phyloP scores from a whole-genome alignment of 1,284 basidiomycete genomes.

The Flammula alnicola region DNA sequence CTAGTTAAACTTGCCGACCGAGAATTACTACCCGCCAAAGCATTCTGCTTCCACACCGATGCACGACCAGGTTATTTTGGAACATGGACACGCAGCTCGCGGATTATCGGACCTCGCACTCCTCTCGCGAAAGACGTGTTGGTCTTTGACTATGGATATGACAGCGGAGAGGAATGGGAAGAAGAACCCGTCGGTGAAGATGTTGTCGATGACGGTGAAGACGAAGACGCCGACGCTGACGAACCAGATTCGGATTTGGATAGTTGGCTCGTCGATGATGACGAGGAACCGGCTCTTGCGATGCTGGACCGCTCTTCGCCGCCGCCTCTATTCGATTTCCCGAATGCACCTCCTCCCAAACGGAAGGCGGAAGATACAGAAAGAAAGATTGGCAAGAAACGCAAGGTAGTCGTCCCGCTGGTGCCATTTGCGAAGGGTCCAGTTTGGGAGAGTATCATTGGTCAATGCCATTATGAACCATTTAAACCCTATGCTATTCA shows the following conservation, averaged over 20 bases:
- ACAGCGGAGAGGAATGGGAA: constrained; percentile 88
- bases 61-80: constrained; percentile 84
- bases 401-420: constrained; percentile 75
- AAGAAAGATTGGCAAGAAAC: constrained; percentile 60
- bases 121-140: constrained; percentile 75
- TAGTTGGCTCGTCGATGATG: constrained; percentile 80
- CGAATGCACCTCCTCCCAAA: constrained; percentile 46
- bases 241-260: constrained; percentile 74
- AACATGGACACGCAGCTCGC: constrained; percentile 82
- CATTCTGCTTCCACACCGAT: constrained; percentile 78
- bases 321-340: constrained; percentile 42
- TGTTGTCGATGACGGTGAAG: constrained; percentile 69
- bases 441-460: constrained; percentile 69
- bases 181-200: constrained; percentile 76
- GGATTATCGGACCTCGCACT: constrained; percentile 70
- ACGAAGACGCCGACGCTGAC: constrained; percentile 64
- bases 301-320: constrained; percentile 44
- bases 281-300: constrained; percentile 58
- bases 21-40: constrained; percentile 66
- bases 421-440: constrained; percentile 81
- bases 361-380: constrained; percentile 56
- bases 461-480: constrained; percentile 62
- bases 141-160: constrained; percentile 79
- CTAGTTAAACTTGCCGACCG: constrained; percentile 62
- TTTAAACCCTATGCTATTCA: constrained; percentile 75